Evolutionary conservation across 2,329 filamentous ascomycete genomes (phyloP).

Genomic region (Rutstroemia sydowiana): DNA sequence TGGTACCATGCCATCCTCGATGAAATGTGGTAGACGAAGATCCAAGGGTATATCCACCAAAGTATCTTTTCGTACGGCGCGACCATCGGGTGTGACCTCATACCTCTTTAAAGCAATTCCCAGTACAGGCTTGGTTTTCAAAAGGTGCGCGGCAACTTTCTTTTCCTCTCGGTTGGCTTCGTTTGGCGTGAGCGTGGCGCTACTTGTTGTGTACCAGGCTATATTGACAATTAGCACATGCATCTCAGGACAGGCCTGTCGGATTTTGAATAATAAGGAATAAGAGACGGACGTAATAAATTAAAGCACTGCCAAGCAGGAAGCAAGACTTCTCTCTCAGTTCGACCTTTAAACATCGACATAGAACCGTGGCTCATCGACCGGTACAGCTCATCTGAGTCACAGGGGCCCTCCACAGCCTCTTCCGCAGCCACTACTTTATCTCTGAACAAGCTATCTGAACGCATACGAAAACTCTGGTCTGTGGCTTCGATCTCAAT

Average conservation of each 20-base stretch:
- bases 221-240: constrained; percentile 30
- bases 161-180: constrained; percentile 56
- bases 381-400: not conserved
- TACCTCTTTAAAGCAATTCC: constrained; percentile 93
- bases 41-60: constrained; percentile 89
- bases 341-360: not conserved
- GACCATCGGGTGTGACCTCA: constrained; percentile 61
- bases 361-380: not conserved
- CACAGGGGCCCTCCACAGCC: not conserved
- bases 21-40: constrained; percentile 78
- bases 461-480: constrained; percentile 17
- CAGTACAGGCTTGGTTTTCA: constrained; percentile 72
- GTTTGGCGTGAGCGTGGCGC: too few species aligned
- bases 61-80: constrained; percentile 66
- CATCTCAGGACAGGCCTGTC: constrained; percentile 4
- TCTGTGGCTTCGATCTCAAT: constrained; percentile 16
- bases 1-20: constrained; percentile 64
- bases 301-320: constrained; percentile 27
- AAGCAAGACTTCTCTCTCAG: not conserved
- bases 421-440: constrained; percentile 44
- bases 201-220: constrained; percentile 91
- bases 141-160: constrained; percentile 85
- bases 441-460: constrained; percentile 52
- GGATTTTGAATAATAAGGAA: constrained; percentile 19
- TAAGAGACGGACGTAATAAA: constrained; percentile 63